A percentile compares a stretch with the other conserved stretches of the same genome.
Evolutionary conservation across 371 early-diverging fungal species (phyloP).

Genomic region (Phascolomyces articulosus): DNA sequence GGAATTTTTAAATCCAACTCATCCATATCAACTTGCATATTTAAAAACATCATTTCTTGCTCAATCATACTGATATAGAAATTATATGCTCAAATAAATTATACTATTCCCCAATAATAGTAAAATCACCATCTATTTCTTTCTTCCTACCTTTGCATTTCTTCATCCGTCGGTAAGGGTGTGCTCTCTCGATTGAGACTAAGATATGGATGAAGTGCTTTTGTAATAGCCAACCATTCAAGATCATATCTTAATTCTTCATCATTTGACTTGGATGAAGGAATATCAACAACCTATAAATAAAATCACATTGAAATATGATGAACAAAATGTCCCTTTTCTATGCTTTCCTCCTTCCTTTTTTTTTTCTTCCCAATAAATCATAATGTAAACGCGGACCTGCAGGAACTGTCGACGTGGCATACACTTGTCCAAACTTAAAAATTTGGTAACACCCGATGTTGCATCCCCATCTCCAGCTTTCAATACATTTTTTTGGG

Average conservation of each 20-base stretch:
- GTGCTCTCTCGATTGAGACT: constrained; percentile 36
- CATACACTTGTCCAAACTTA: constrained; percentile 73
- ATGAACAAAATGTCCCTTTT: no score
- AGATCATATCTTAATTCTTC: constrained; percentile 69
- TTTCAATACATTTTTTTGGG: background rate
- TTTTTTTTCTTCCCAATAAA: no score
- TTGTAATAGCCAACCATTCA: constrained; percentile 86
- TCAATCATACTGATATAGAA: constrained; percentile 17
- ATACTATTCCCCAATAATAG: no score
- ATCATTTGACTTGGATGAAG: constrained; percentile 25
- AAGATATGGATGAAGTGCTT: constrained; percentile 61
- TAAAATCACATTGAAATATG: background rate
- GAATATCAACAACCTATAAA: constrained; percentile 65
- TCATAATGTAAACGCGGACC: no score
- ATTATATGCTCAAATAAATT: no score
- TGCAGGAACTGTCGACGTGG: constrained; percentile 63
- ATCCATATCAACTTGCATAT: constrained; percentile 18
- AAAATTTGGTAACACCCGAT: constrained; percentile 52
- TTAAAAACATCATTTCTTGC: constrained; percentile 29
- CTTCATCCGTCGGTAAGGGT: constrained; percentile 48
- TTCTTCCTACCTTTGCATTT: constrained; percentile 51
- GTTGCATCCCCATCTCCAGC: background rate
- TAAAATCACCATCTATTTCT: no score
- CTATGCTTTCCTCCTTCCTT: no score
- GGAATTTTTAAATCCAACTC: constrained; percentile 64